Evolutionary conservation across 306 rosid species (phyloP), one percentile per base, ranked within the genome.

Genomic region (Begonia peltatifolia): DNA sequence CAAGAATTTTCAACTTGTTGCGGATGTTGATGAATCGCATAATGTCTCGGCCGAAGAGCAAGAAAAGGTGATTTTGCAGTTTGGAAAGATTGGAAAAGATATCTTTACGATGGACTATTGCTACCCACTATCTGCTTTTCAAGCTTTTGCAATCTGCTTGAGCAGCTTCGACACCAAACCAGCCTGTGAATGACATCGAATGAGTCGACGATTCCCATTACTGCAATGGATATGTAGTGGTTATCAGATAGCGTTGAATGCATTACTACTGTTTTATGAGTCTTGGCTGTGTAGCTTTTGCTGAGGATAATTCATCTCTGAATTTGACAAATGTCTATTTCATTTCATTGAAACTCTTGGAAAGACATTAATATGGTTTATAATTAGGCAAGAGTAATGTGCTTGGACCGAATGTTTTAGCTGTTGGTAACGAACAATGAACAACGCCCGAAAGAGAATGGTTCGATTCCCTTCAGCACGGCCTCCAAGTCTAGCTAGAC

Each of bases 91-190:
- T 10, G 97, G 92, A 13, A 75, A 83, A 67, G 95, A 90, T 61
- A 77, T 80, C 52, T 90, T 90, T 65, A 79, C 95, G 18, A 76
- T 90, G 95, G 97, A 90, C 74, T 90, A 90, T 51, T 74, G 81
- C 13, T 86, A 90, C 59, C 97, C 97, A 2, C 76, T 90, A 53
- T 85, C 95, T 50, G 89, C 94, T 46, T 85, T 85, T 70, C 97
- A 90, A 66, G 97, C 95, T 49, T 90, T 90, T 35, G 76, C 94
- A 3, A 64, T 90, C 62, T 83, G 97, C 79, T 70, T 90, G 74
- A 90, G 94, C 72, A 90, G 87, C 80, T 90, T 83, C 48, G 94
- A 86, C 74, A 83, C 94, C 9, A 90, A 83, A 63, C 83, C 87
- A 11, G 90, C 85, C 15, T 80, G 94, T 65, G 97, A 90, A 71